Evolutionary conservation across 768 basidiomycete species (phyloP).

Genomic region (Xanthoconium purpureum): DNA sequence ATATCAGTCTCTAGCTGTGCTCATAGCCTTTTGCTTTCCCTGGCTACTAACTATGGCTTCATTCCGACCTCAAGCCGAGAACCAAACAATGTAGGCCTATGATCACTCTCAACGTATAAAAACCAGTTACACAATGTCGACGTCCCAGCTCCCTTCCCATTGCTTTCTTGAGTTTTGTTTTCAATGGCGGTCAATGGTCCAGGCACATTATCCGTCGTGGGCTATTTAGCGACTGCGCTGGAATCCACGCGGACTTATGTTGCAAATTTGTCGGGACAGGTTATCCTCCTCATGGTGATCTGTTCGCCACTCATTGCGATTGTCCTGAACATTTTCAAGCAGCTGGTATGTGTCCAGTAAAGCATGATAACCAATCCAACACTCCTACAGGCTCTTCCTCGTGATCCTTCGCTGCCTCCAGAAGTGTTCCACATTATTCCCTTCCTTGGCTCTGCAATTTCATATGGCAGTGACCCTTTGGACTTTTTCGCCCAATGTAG

Average conservation of each 20-base stretch:
- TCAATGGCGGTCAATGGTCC: conserved; percentile 27
- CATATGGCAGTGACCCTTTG: too few relatives aligned
- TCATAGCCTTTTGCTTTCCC: too few relatives aligned
- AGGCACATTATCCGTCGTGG: conserved; percentile 20
- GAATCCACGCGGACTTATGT: conserved; percentile 20
- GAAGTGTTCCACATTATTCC: too few relatives aligned
- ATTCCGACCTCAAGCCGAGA: too few relatives aligned
- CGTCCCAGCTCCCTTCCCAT: not conserved
- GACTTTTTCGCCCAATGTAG: too few relatives aligned
- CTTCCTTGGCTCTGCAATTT: too few relatives aligned
- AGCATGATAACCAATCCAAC: not conserved
- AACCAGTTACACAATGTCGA: too few relatives aligned
- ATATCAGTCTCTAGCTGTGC: too few relatives aligned
- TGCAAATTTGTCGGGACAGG: conserved; percentile 21
- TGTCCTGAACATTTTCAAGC: conserved; percentile 70
- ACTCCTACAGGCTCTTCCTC: conserved; percentile 55
- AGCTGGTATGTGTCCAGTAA: conserved; percentile 54
- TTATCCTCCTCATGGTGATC: conserved; percentile 44
- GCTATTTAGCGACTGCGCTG: conserved; percentile 24
- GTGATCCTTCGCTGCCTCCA: conserved; percentile 45
- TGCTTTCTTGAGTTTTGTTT: not conserved
- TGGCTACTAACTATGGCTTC: too few relatives aligned
- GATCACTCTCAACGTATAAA: too few relatives aligned
- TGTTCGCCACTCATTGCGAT: conserved; percentile 69
- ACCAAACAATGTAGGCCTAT: too few relatives aligned